A percentile compares a stretch with the other conserved stretches of the same genome.
Conservation (phyloP, 257 asterid species). For the Lycium ferocissimum region DNA sequence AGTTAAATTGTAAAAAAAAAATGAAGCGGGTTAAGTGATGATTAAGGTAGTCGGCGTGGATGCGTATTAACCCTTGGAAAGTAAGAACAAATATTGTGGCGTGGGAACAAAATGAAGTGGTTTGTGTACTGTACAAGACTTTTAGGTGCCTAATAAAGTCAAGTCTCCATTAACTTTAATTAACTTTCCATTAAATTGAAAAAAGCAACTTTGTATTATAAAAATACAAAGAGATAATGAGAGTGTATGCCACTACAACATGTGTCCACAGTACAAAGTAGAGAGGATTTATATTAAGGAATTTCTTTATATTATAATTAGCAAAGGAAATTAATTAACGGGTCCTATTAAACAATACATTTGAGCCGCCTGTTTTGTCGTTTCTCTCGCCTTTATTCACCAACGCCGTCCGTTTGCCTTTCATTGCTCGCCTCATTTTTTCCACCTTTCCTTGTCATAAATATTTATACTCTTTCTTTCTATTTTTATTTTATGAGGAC, state of each 20-base stretch:
- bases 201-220: not conserved
- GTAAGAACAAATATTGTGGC: conserved; percentile 21
- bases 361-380: conserved; percentile 54
- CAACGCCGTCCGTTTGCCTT: conserved; percentile 43
- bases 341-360: conserved; percentile 26
- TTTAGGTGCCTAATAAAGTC: conserved; percentile 10
- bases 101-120: conserved; percentile 29
- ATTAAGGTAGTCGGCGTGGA: conserved; percentile 26
- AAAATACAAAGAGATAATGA: not conserved
- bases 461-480: not conserved
- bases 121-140: conserved; percentile 14
- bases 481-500: not conserved
- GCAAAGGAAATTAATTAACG: not conserved
- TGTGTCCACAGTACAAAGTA: not conserved
- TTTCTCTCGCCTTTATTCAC: conserved; percentile 43
- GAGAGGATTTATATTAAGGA: not conserved
- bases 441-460: not conserved
- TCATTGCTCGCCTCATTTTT: conserved; percentile 33
- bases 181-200: not conserved
- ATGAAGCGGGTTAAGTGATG: not conserved
- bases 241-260: not conserved
- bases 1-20: not conserved
- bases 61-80: conserved; percentile 19
- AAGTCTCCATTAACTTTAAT: not conserved
- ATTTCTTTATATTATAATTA: too few species aligned